Percentiles rank a stretch among this genome's conserved stretches.
Evolutionary conservation across 2,329 filamentous ascomycete genomes (phyloP).

Genomic region (Xylariaceae sp.): DNA sequence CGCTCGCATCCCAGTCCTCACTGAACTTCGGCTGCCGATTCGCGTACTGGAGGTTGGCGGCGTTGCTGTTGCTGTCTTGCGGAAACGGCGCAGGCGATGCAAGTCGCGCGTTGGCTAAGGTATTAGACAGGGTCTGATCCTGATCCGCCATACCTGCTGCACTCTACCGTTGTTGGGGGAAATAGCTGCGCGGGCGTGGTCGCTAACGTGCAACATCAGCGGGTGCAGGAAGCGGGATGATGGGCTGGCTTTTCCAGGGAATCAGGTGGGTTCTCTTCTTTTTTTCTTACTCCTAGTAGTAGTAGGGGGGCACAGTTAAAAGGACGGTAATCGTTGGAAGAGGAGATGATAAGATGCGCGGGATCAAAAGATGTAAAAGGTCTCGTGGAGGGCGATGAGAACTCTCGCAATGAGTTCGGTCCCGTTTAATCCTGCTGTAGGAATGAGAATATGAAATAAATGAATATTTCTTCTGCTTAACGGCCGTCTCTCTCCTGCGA

Average conservation of each 20-base stretch:
- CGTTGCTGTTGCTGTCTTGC: too few species aligned
- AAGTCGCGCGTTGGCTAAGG: slow-evolving; percentile 34
- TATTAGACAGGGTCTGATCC: slow-evolving; percentile 35
- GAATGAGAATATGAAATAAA: too few species aligned
- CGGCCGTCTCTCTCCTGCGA: too few species aligned
- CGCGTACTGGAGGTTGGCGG: slow-evolving; percentile 22
- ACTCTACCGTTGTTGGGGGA: slow-evolving; percentile 21
- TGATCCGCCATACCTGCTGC: slow-evolving; percentile 25
- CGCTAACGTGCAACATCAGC: slow-evolving; percentile 16
- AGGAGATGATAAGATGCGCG: too few species aligned
- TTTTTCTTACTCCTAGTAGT: background rate
- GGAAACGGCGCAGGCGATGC: slow-evolving; percentile 27
- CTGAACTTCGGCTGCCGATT: slow-evolving; percentile 50
- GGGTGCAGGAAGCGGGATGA: slow-evolving; percentile 1
- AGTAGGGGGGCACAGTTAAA: background rate
- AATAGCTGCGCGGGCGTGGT: slow-evolving; percentile 28
- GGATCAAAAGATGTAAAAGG: too few species aligned
- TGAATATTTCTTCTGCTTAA: too few species aligned
- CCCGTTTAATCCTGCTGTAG: too few species aligned
- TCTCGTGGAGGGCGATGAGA: too few species aligned
- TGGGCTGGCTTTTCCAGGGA: background rate
- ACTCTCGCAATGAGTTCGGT: too few species aligned
- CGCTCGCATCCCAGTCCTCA: slow-evolving; percentile 66
- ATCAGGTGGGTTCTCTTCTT: background rate
- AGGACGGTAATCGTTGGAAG: too few species aligned